These are phyloP conservation scores for Oryza brachyantha DNA, from an alignment of 176 grass and related monocot genomes.

Conservation along the genomic window DNA sequence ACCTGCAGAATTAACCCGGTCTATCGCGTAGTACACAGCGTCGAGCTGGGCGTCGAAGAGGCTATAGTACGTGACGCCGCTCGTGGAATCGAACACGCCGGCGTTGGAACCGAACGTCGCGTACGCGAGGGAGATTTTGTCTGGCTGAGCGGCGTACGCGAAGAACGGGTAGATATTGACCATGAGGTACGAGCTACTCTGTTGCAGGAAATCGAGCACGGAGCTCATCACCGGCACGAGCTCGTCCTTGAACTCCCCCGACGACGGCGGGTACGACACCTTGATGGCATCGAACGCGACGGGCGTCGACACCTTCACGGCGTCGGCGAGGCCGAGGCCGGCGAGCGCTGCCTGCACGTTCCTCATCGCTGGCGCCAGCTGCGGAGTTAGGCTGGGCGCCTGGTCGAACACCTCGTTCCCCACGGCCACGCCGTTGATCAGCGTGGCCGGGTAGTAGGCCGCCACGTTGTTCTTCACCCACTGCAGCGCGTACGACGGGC, in stretches of 20 bases:
- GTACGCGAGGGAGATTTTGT: constrained; percentile 49
- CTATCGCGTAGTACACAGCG: constrained; percentile 50
- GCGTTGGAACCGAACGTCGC: constrained; percentile 48
- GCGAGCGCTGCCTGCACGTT: constrained; percentile 30
- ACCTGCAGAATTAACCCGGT: no score
- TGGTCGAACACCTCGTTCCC: constrained; percentile 64
- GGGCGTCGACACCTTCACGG: constrained; percentile 57
- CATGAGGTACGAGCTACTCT: background rate
- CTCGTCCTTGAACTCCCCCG: constrained; percentile 34
- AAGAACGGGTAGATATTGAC: constrained; percentile 54
- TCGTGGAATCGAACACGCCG: constrained; percentile 4
- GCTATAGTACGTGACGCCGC: constrained; percentile 46
- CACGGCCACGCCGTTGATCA: constrained; percentile 45
- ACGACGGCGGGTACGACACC: constrained; percentile 40
- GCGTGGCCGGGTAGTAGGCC: constrained; percentile 40
- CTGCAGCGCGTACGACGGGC: constrained; percentile 4
- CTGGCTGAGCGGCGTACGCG: constrained; percentile 28
- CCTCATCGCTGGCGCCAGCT: background rate
- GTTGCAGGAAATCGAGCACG: constrained; percentile 46
- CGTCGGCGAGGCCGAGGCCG: constrained; percentile 26
- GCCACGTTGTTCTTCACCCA: constrained; percentile 55
- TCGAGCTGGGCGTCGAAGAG: constrained; percentile 64
- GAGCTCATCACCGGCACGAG: constrained; percentile 48
- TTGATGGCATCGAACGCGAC: constrained; percentile 38
- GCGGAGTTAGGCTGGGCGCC: background rate